Percentiles rank a stretch among this genome's conserved stretches.
Conservation (phyloP, 2,329 filamentous ascomycete species). For the Aspergillus oerlinghausenensis region DNA sequence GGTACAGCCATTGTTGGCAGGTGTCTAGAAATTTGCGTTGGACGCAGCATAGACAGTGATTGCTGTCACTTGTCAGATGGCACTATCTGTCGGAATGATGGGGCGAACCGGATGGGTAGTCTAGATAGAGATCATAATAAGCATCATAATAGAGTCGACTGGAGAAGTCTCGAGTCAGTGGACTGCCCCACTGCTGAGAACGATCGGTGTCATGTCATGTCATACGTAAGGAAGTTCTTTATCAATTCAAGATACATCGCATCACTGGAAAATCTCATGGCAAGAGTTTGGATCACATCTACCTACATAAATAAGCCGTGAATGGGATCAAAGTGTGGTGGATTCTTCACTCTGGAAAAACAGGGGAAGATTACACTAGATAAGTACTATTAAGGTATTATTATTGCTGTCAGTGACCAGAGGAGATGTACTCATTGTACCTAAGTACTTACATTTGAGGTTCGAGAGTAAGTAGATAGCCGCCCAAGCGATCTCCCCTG, state of each 20-base stretch:
- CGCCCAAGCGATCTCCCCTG: too few relatives aligned
- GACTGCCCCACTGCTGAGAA: neutral
- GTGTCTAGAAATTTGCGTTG: neutral
- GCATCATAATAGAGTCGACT: too few relatives aligned
- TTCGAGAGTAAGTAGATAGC: neutral
- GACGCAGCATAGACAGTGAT: neutral
- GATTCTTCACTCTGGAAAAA: neutral
- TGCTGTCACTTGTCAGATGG: neutral
- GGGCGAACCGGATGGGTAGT: neutral
- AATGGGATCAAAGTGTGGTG: neutral
- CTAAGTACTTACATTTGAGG: neutral
- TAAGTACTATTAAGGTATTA: neutral
- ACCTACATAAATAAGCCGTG: neutral
- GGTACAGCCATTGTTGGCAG: neutral
- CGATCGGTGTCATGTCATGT: neutral
- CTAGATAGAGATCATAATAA: too few relatives aligned
- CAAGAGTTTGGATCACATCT: neutral
- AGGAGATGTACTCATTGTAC: too few relatives aligned
- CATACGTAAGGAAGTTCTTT: neutral
- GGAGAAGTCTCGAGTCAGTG: neutral
- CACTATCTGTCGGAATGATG: neutral
- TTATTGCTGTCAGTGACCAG: neutral
- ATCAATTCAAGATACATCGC: neutral
- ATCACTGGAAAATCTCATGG: neutral
- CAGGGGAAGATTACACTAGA: neutral